Evolutionary conservation across 352 stramenopile species (phyloP).

Genomic region (Discostella stelligera): DNA sequence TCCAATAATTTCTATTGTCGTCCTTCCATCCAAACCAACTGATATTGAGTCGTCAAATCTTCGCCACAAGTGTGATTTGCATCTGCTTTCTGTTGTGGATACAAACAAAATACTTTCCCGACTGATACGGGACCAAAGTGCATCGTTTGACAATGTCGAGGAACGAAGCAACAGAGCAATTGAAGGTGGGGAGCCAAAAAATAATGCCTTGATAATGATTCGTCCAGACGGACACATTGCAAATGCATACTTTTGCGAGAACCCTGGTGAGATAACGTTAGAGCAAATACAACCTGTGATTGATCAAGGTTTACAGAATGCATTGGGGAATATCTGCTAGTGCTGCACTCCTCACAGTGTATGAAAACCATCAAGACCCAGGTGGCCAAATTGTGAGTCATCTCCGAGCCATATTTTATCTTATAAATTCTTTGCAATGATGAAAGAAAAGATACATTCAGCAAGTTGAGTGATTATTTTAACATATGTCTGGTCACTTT

Average conservation of each 20-base stretch:
- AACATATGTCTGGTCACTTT: too few species aligned
- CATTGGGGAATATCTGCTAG: constrained; percentile 15
- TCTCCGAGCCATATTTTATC: too few species aligned
- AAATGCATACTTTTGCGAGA: constrained; percentile 18
- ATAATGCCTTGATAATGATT: constrained; percentile 47
- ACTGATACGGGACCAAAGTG: constrained; percentile 16
- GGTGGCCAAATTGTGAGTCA: too few species aligned
- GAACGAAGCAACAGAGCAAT: constrained; percentile 1
- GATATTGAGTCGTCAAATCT: neutral
- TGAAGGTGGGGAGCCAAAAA: constrained; percentile 1
- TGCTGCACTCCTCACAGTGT: too few species aligned
- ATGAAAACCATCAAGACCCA: too few species aligned
- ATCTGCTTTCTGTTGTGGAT: constrained; percentile 32
- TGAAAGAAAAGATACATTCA: too few species aligned
- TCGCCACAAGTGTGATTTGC: constrained; percentile 2
- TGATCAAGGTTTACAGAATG: constrained; percentile 37
- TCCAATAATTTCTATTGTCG: constrained; percentile 21
- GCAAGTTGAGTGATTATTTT: too few species aligned
- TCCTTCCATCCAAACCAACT: constrained; percentile 8
- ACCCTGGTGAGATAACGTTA: neutral
- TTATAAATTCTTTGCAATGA: too few species aligned
- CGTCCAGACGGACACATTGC: constrained; percentile 67
- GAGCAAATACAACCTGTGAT: constrained; percentile 10
- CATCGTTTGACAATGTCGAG: neutral
- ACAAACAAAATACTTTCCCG: constrained; percentile 25